Conservation (phyloP, 257 asterid species). For the Forsythia viridissima region DNA sequence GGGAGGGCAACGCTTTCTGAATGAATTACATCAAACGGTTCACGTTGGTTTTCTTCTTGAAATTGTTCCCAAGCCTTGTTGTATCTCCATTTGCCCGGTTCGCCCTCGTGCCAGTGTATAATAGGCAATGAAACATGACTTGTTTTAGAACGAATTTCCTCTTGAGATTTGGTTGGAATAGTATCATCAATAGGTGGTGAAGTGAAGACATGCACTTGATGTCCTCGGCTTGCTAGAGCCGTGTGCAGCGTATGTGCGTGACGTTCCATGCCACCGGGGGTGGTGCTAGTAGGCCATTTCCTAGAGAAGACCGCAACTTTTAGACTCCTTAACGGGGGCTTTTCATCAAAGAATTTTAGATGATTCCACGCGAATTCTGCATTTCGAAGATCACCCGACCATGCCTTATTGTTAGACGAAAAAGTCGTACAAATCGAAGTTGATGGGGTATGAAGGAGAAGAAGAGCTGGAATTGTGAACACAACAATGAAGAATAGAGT, state of each 20-base stretch:
- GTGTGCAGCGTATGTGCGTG: constrained; percentile 82
- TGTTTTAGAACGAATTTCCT: not conserved
- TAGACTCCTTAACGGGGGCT: constrained; percentile 39
- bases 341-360: constrained; percentile 31
- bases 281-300: constrained; percentile 78
- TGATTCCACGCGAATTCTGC: constrained; percentile 82
- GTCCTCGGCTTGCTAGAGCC: constrained; percentile 76
- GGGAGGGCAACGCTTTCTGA: constrained; percentile 94
- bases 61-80: constrained; percentile 82
- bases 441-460: constrained; percentile 74
- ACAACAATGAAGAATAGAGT: constrained; percentile 76
- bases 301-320: constrained; percentile 85
- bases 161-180: constrained; percentile 7
- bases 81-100: constrained; percentile 73
- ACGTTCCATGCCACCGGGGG: constrained; percentile 96
- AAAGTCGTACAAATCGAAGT: constrained; percentile 43
- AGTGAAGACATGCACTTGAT: constrained; percentile 70
- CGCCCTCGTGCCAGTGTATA: constrained; percentile 80
- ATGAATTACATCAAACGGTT: constrained; percentile 70
- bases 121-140: constrained; percentile 33
- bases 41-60: constrained; percentile 44
- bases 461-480: constrained; percentile 78
- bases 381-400: constrained; percentile 74
- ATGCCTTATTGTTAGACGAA: constrained; percentile 37
- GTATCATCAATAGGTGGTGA: constrained; percentile 42